These are phyloP conservation scores for Tolypocladium ovalisporum DNA, from an alignment of 2,329 filamentous ascomycete species.

Conservation along the genomic window DNA sequence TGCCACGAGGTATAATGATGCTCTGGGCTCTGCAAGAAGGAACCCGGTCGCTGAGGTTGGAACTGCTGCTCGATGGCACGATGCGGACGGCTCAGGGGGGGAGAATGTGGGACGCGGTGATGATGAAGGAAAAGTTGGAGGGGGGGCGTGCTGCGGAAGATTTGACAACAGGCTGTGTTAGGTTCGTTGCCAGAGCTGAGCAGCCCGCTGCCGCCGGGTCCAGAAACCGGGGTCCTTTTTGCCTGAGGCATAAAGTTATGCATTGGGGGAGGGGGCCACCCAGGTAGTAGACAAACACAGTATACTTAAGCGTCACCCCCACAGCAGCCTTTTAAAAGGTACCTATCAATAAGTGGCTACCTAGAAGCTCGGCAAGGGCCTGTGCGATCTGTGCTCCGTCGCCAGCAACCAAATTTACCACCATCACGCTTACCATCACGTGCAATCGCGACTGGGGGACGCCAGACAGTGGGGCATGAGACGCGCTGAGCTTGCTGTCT, in stretches of 20 bases:
- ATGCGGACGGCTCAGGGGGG: background rate
- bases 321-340: background rate
- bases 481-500: background rate
- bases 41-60: background rate
- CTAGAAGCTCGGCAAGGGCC: background rate
- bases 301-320: background rate
- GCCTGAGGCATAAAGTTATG: constrained; percentile 7
- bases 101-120: background rate
- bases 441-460: constrained; percentile 11
- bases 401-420: background rate
- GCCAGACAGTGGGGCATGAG: background rate
- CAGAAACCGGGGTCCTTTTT: constrained; percentile 2
- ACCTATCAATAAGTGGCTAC: background rate
- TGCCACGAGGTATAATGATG: background rate
- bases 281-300: background rate
- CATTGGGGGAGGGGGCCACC: background rate
- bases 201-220: constrained; percentile 3
- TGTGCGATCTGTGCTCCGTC: background rate
- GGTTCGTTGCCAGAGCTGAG: constrained; percentile 10
- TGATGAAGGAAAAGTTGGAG: constrained; percentile 1
- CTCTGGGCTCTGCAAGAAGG: background rate
- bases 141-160: constrained; percentile 6
- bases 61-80: background rate
- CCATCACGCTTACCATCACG: constrained; percentile 13
- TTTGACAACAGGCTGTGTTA: constrained; percentile 3